Evolutionary conservation across 75 land plant genomes (phyloP).

Genomic region (Sequoia sempervirens): DNA sequence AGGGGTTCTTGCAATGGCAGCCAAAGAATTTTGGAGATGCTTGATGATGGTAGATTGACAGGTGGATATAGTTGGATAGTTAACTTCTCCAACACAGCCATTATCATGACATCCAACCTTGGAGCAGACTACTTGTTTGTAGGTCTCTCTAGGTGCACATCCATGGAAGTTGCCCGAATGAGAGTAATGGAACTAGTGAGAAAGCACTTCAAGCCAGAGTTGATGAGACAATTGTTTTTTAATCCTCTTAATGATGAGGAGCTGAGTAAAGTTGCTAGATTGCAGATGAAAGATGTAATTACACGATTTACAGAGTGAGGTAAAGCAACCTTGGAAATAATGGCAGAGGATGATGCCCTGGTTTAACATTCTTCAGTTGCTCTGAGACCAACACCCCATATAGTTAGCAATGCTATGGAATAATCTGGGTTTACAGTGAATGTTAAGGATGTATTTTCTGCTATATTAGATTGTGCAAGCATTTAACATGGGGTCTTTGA

Average conservation of each 20-base stretch:
- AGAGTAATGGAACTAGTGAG: slow-evolving; percentile 83
- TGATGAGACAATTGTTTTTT: slow-evolving; percentile 95
- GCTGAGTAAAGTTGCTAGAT: slow-evolving; percentile 77
- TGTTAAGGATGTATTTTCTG: too few species aligned
- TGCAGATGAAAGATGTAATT: slow-evolving; percentile 95
- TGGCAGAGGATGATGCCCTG: too few species aligned
- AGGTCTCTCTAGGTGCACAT: slow-evolving; percentile 56
- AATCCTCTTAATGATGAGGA: slow-evolving; percentile 90
- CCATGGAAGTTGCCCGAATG: slow-evolving; percentile 69
- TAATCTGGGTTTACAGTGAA: too few species aligned
- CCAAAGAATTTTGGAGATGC: too few species aligned
- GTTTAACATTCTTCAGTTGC: too few species aligned
- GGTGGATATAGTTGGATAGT: slow-evolving; percentile 98
- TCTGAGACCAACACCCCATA: too few species aligned
- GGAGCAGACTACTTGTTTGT: slow-evolving; percentile 90
- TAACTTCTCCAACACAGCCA: slow-evolving; percentile 80
- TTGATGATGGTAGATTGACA: slow-evolving; percentile 96
- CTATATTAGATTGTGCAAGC: too few species aligned
- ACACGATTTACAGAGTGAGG: slow-evolving; percentile 88
- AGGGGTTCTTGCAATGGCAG: too few species aligned
- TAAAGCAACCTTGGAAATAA: too few species aligned
- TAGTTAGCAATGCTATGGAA: too few species aligned
- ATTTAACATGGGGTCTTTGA: too few species aligned
- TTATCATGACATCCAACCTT: slow-evolving; percentile 94
- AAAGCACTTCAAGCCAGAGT: slow-evolving; percentile 91